Evolutionary conservation across 2,329 filamentous ascomycete genomes (phyloP), one percentile per base, ranked within the genome.

Genomic region (Fusarium ambrosium): DNA sequence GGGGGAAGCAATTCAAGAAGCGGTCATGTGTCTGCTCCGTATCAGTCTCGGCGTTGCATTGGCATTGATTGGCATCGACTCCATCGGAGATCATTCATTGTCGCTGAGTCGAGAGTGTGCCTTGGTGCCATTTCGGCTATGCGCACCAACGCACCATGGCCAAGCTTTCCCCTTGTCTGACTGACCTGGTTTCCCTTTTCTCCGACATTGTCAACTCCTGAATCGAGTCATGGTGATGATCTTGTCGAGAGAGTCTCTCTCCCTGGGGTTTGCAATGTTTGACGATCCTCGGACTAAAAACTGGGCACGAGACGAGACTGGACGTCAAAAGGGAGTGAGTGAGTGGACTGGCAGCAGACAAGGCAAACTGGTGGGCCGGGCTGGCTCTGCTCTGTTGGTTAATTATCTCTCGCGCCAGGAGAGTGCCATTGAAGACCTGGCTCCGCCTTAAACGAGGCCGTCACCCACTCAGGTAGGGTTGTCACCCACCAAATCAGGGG

Each of bases 401-500:
- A 61, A 61, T 61, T 45, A 61, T 43, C 37, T 61, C 58, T 8
- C 36, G 58, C 58, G 58, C 58, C 36, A 61, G 58, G 58, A 61
- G 58, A 37, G 34, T 39, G 16, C 32, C 48, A 53, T 53, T 53
- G 48, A 53, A 53, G 48, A 32, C 48, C 48, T 53, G 48, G 48
- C 27, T 53, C 48, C 48, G 48, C 48, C 48, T 27, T 61, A 61
- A 43, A 61, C 37, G 58, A 61, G 59, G 24, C 43, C 59, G 24
- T 27, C n/a, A 29, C 39, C 59, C 59, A 62, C 39, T 62, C 39
- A 62, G 27, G 22, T 22, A 32, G 39, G 32, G 39, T 37, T 24
- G 32, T 39, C 29, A 39, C 43, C 43, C 43, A 53, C 61, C 61
- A 63, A 53, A 51, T 63, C 61, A 63, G 61, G 61, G 61, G 61